Conservation (phyloP, 441 rosid genomes). For the Brassica hybrid region DNA sequence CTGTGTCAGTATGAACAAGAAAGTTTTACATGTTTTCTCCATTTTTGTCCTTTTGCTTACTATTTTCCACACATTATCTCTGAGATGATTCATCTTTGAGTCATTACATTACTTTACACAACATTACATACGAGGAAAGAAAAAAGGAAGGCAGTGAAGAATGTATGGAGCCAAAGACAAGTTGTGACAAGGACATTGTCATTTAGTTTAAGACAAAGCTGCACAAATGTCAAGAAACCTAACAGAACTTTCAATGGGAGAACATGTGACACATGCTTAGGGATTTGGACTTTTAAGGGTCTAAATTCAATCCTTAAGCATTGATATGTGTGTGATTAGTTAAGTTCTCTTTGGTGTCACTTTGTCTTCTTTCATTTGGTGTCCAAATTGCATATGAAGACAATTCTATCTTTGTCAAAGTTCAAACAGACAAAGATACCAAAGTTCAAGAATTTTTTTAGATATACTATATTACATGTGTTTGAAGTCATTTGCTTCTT, state of each 20-base stretch:
- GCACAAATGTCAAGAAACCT: constrained; percentile 47
- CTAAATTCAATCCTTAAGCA: constrained; percentile 32
- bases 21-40: constrained; percentile 29
- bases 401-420: constrained; percentile 27
- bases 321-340: constrained; percentile 42
- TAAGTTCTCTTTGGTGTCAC: constrained; percentile 26
- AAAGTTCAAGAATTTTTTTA: constrained; percentile 13
- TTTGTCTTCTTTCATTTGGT: constrained; percentile 38
- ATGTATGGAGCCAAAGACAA: constrained; percentile 35
- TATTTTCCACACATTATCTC: constrained; percentile 34
- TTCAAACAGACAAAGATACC: constrained; percentile 33
- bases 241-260: constrained; percentile 26
- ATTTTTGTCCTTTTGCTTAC: constrained; percentile 37
- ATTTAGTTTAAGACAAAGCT: constrained; percentile 30
- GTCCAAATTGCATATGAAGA: constrained; percentile 36
- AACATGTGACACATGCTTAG: constrained; percentile 44
- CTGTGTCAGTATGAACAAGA: constrained; percentile 38
- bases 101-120: constrained; percentile 10
- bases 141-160: not conserved
- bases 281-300: constrained; percentile 7
- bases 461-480: not conserved
- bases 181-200: constrained; percentile 39
- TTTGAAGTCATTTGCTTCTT: constrained; percentile 5
- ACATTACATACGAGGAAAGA: constrained; percentile 8
- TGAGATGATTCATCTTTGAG: constrained; percentile 7